Evolutionary conservation across 2,329 filamentous ascomycete genomes (phyloP).

Genomic region (Alternaria solani): DNA sequence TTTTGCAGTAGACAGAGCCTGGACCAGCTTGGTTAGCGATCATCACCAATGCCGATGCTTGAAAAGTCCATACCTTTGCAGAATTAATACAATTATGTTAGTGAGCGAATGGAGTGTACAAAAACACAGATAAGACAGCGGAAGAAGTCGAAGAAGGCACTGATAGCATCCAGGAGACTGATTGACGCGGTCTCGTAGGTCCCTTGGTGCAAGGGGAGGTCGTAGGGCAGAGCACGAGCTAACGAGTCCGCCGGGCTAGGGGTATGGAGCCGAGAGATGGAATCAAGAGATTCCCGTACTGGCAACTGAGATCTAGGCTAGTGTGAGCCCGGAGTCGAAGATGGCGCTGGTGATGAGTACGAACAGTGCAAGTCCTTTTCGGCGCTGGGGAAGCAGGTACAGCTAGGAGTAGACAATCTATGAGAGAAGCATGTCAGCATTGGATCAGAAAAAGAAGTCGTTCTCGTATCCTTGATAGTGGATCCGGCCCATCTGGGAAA

Average conservation of each 20-base stretch:
- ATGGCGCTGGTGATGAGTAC: slow-evolving; percentile 12
- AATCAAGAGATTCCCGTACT: slow-evolving; percentile 54
- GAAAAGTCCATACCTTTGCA: slow-evolving; percentile 53
- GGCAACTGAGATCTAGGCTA: slow-evolving; percentile 48
- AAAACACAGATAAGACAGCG: slow-evolving; percentile 44
- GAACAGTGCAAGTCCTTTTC: slow-evolving; percentile 35
- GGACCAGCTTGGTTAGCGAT: slow-evolving; percentile 30
- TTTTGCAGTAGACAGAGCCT: slow-evolving; percentile 47
- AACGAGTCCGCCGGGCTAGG: slow-evolving; percentile 59
- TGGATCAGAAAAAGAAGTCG: slow-evolving; percentile 2
- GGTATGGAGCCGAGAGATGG: slow-evolving; percentile 53
- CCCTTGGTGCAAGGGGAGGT: slow-evolving; percentile 46
- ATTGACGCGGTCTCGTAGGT: slow-evolving; percentile 47
- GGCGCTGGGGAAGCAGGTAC: slow-evolving; percentile 20
- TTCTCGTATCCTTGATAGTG: not conserved
- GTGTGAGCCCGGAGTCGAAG: slow-evolving; percentile 29
- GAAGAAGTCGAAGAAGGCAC: slow-evolving; percentile 45
- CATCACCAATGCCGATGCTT: slow-evolving; percentile 13
- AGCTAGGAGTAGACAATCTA: slow-evolving; percentile 27
- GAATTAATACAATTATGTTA: slow-evolving; percentile 60
- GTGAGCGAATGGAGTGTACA: slow-evolving; percentile 49
- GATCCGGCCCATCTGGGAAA: slow-evolving; percentile 3
- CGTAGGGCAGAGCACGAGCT: slow-evolving; percentile 60
- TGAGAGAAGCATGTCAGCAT: slow-evolving; percentile 21
- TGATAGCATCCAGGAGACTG: slow-evolving; percentile 55